A percentile compares a stretch with the other conserved stretches of the same genome.
Conservation (phyloP, 495 filamentous ascomycete species). For the Xylaria curta region DNA sequence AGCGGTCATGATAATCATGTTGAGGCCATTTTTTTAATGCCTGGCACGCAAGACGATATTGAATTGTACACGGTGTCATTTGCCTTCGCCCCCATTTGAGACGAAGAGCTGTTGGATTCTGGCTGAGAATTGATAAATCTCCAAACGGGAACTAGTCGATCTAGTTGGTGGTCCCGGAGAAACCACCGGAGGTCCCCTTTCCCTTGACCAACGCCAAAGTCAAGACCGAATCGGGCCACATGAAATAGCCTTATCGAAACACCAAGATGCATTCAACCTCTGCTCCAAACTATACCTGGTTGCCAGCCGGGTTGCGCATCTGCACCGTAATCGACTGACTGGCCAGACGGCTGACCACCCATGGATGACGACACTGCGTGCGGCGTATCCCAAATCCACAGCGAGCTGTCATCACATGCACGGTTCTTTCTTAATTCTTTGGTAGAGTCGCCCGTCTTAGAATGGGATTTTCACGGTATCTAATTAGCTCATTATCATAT, state of each 20-base stretch:
- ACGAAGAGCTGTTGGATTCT: background rate
- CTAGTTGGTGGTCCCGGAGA: background rate
- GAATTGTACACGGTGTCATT: background rate
- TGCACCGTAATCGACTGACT: conserved; percentile 1
- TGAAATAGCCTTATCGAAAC: background rate
- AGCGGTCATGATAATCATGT: background rate
- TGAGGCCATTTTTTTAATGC: background rate
- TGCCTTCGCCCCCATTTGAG: background rate
- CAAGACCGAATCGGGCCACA: conserved; percentile 11
- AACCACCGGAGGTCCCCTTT: conserved; percentile 4
- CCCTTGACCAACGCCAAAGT: background rate
- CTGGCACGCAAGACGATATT: background rate
- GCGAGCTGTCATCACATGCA: background rate
- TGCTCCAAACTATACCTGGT: background rate
- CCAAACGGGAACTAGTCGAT: background rate
- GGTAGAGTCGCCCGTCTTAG: background rate
- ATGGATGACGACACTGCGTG: background rate
- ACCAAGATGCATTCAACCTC: background rate
- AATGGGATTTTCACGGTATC: background rate
- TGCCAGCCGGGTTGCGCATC: background rate
- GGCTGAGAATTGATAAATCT: background rate
- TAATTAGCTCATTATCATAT: background rate
- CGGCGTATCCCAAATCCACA: conserved; percentile 1
- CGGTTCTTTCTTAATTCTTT: background rate
- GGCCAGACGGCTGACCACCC: background rate